Conservation (phyloP, 2,329 filamentous ascomycete genomes). For the Fonsecaea multimorphosa region DNA sequence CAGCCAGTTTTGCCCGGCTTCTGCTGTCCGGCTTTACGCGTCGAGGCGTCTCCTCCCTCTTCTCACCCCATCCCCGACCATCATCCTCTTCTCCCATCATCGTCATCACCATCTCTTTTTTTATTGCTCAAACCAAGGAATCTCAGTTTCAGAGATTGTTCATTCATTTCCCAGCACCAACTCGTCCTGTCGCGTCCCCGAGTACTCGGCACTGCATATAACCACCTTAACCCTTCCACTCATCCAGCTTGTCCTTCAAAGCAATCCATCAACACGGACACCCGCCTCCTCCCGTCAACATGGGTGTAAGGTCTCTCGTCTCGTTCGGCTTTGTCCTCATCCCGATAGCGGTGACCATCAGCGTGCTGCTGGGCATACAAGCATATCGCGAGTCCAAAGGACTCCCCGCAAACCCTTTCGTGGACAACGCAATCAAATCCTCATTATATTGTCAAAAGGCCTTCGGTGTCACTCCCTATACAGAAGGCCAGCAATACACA, state of each 20-base stretch:
- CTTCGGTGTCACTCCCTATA: conserved; percentile 54
- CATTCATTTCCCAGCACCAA: neutral
- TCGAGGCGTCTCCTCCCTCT: neutral
- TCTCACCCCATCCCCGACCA: neutral
- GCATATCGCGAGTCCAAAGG: conserved; percentile 52
- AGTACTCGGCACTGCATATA: neutral
- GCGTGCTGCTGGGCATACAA: conserved; percentile 58
- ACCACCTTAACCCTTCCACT: neutral
- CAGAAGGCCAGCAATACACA: conserved; percentile 55
- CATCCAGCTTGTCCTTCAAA: too few species aligned
- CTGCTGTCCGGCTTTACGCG: neutral
- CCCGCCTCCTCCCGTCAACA: conserved; percentile 25
- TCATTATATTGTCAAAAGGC: conserved; percentile 52
- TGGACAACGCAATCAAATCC: conserved; percentile 46
- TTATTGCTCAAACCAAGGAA: neutral
- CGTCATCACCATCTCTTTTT: neutral
- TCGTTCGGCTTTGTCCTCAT: conserved; percentile 59
- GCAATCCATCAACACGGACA: neutral
- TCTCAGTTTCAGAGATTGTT: neutral
- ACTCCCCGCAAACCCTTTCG: conserved; percentile 53
- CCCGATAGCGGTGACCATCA: conserved; percentile 58
- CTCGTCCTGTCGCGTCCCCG: neutral
- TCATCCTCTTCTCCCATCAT: neutral
- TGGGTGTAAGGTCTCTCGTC: conserved; percentile 53
- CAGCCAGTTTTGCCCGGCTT: neutral